Percentiles rank a stretch among this genome's conserved stretches.
These are phyloP conservation scores for Lycium barbarum DNA, from an alignment of 257 asterid genomes.

Conservation along the genomic window DNA sequence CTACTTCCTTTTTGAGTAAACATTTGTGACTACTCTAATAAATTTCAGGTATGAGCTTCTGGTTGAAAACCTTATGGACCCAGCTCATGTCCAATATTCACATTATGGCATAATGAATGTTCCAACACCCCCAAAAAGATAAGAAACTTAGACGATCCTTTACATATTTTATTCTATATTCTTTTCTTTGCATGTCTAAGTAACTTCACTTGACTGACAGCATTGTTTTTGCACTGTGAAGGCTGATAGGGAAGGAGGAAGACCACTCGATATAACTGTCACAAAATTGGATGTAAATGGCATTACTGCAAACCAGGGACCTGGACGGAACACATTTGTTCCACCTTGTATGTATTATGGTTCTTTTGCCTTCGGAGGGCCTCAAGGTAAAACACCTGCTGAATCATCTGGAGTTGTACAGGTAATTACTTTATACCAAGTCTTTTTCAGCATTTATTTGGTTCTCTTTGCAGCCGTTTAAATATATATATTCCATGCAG, in stretches of 20 bases:
- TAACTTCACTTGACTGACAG: slow-evolving; percentile 45
- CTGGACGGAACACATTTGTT: slow-evolving; percentile 54
- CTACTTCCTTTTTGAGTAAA: neutral
- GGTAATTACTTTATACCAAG: slow-evolving; percentile 38
- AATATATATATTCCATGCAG: slow-evolving; percentile 45
- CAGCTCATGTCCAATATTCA: slow-evolving; percentile 93
- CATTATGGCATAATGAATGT: slow-evolving; percentile 79
- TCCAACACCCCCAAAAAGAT: slow-evolving; percentile 70
- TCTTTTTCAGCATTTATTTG: slow-evolving; percentile 1
- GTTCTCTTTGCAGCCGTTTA: slow-evolving; percentile 18
- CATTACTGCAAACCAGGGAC: slow-evolving; percentile 53
- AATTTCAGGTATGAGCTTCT: slow-evolving; percentile 79
- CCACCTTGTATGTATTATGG: slow-evolving; percentile 72
- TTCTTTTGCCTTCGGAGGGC: slow-evolving; percentile 50
- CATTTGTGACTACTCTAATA: neutral
- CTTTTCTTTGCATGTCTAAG: neutral
- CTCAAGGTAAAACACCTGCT: slow-evolving; percentile 40
- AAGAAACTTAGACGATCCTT: slow-evolving; percentile 48
- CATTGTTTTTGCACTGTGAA: slow-evolving; percentile 61
- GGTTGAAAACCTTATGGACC: slow-evolving; percentile 96
- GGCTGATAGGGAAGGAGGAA: slow-evolving; percentile 86
- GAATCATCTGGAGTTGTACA: slow-evolving; percentile 48
- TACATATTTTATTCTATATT: slow-evolving; percentile 2
- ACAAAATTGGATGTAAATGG: slow-evolving; percentile 57
- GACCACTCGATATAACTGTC: slow-evolving; percentile 63